phyloP scores from a whole-genome alignment of 1,139 yeast genomes.

The Blastobotrys indianensis region DNA sequence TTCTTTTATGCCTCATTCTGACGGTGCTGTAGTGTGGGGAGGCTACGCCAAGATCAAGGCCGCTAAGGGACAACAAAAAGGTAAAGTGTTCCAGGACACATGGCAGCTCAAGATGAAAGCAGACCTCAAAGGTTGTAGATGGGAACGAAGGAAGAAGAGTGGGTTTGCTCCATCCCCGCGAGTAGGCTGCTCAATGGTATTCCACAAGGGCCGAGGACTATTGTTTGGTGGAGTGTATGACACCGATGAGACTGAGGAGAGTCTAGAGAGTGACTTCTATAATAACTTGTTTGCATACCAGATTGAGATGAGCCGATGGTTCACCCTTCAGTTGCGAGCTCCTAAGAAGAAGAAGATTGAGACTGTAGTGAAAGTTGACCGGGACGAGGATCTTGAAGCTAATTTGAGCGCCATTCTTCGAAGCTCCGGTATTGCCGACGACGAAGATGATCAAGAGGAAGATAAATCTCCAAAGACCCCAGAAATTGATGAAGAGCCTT shows the following conservation, averaged over 20 bases:
- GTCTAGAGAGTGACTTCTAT: constrained; percentile 76
- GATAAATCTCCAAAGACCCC: constrained; percentile 6
- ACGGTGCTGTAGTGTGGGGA: constrained; percentile 85
- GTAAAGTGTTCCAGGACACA: constrained; percentile 81
- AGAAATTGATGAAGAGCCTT: constrained; percentile 26
- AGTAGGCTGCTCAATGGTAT: constrained; percentile 89
- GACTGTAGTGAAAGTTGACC: constrained; percentile 29
- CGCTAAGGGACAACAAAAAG: constrained; percentile 81
- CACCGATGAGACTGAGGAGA: constrained; percentile 91
- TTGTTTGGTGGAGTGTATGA: constrained; percentile 95
- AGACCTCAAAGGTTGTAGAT: constrained; percentile 71
- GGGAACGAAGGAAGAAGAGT: constrained; percentile 86
- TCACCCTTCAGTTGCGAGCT: constrained; percentile 60
- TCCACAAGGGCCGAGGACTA: constrained; percentile 88
- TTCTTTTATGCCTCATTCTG: constrained; percentile 72
- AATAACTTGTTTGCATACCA: constrained; percentile 80
- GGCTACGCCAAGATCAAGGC: constrained; percentile 94
- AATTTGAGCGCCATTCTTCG: constrained; percentile 69
- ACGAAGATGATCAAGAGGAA: constrained; percentile 39
- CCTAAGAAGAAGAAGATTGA: constrained; percentile 45
- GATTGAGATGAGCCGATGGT: constrained; percentile 86
- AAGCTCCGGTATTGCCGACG: constrained; percentile 56
- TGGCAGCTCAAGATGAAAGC: constrained; percentile 87
- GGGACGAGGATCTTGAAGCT: constrained; percentile 81
- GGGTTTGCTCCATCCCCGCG: constrained; percentile 87